Base-by-base conservation (phyloP, 345 rosid genomes). In the Ceriops zippeliana region DNA sequence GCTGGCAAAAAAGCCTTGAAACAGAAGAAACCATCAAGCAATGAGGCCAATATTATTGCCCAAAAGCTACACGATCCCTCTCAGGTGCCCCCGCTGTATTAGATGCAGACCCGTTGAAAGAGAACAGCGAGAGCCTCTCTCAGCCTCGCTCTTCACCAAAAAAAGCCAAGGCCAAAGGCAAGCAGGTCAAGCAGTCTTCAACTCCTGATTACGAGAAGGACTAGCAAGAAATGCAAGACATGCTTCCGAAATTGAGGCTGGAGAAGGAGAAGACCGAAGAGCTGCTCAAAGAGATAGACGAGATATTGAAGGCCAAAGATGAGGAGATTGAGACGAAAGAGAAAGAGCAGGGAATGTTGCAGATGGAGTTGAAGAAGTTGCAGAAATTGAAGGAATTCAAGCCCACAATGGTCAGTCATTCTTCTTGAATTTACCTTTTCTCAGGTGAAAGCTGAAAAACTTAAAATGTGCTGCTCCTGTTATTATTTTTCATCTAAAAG, bases 381-480 rank as follows among this genome's bases (percentile, higher is more conserved):
- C 93, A 93, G 78, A 93, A 90, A 69, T 67, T 90, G 76, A 93
- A 89, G 86, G 97, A 90, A 54, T 93, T 90, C 49, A 93, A 83
- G 68, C 98, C 97, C 58, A 83, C 69, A 31, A 75, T 87, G 96
- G 97, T 93, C 63, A 47, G 66, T 64, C 49, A 42, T 1, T 42
- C 15, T 13, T 2, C 17, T 42, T 13, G 17, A 42, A 42, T 11
- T 42, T 28, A 28, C 3, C 30, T 28, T 28, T 28, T 1, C 30
- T 13, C 10, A 38, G 15, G 15, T 10, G 46, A 38, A 38, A 38
- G 46, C 15, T 1, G 15, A 38, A 38, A 38, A 38, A 38, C 46
- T 38, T 38, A 2, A 34, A 7, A 34, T 34, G 37, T 34, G 37
- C 7, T 34, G 9, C 9, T 34, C 2, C 37, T 34, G 47, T 38